phyloP scores from a whole-genome alignment of 1,284 basidiomycete species.

The Ustilago shanxiensis region DNA sequence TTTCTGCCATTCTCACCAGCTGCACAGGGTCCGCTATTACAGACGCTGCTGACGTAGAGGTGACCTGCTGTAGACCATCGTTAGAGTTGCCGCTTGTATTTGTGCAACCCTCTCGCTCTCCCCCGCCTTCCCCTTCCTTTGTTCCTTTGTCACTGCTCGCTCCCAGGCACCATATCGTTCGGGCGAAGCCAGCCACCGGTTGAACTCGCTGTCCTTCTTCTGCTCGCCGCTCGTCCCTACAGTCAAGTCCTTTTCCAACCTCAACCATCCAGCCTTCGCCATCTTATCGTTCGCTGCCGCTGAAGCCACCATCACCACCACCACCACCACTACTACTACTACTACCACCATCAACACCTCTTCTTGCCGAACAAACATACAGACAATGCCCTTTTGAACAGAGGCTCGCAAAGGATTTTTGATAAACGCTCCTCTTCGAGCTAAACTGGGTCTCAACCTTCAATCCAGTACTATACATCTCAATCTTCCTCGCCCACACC shows the following conservation, averaged over 20 bases:
- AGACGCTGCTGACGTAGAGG: neutral
- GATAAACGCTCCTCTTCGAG: neutral
- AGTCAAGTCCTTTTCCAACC: neutral
- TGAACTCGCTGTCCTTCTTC: slow-evolving; percentile 1
- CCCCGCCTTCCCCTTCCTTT: neutral
- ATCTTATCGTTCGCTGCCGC: neutral
- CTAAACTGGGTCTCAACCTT: neutral
- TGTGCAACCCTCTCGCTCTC: neutral
- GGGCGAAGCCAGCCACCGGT: neutral
- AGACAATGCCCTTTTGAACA: neutral
- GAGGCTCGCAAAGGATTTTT: neutral
- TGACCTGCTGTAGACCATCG: neutral
- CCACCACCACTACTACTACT: too few relatives aligned
- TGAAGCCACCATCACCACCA: too few relatives aligned
- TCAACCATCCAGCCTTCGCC: neutral
- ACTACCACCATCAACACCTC: neutral
- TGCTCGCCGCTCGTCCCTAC: neutral
- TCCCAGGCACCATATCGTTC: too few relatives aligned
- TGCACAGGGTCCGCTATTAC: slow-evolving; percentile 2
- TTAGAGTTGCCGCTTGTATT: neutral
- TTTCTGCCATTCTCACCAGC: neutral
- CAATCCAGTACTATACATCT: neutral
- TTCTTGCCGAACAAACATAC: neutral
- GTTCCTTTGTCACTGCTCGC: neutral
- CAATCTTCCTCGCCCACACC: neutral